Conservation (phyloP, 305 asterid species). For the Stenogyne calaminthoides region DNA sequence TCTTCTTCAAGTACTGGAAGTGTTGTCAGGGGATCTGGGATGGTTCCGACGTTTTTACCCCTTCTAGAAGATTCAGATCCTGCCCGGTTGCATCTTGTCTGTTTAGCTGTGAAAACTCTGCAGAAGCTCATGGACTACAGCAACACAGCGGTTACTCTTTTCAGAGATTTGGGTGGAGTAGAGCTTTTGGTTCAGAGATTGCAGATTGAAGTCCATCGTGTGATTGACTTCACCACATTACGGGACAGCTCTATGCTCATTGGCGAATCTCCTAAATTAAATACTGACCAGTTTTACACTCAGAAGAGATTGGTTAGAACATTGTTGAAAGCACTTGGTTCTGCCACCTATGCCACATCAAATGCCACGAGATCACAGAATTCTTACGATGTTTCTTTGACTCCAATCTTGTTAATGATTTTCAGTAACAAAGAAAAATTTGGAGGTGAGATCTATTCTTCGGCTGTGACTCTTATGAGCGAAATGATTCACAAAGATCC, state of each 20-base stretch:
- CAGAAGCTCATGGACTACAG: slow-evolving; percentile 98
- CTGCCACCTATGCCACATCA: slow-evolving; percentile 91
- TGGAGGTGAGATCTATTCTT: slow-evolving; percentile 90
- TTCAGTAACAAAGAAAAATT: slow-evolving; percentile 81
- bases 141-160: slow-evolving; percentile 89
- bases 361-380: slow-evolving; percentile 75
- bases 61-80: slow-evolving; percentile 85
- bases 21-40: slow-evolving; percentile 94
- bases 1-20: slow-evolving; percentile 98
- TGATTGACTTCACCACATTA: slow-evolving; percentile 61
- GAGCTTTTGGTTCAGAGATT: slow-evolving; percentile 90
- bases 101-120: slow-evolving; percentile 89
- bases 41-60: slow-evolving; percentile 97
- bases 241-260: slow-evolving; percentile 53
- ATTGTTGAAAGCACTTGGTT: slow-evolving; percentile 88
- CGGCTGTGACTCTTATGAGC: slow-evolving; percentile 95
- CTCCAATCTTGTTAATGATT: slow-evolving; percentile 75
- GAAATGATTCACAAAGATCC: slow-evolving; percentile 99
- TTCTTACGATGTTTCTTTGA: slow-evolving; percentile 77
- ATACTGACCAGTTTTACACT: slow-evolving; percentile 50
- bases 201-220: slow-evolving; percentile 85
- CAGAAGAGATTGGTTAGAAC: slow-evolving; percentile 87
- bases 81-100: slow-evolving; percentile 79
- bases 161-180: slow-evolving; percentile 93
- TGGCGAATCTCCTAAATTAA: slow-evolving; percentile 54